phyloP scores from a whole-genome alignment of 1,284 basidiomycete species.

The Anthracocystis walkeri region DNA sequence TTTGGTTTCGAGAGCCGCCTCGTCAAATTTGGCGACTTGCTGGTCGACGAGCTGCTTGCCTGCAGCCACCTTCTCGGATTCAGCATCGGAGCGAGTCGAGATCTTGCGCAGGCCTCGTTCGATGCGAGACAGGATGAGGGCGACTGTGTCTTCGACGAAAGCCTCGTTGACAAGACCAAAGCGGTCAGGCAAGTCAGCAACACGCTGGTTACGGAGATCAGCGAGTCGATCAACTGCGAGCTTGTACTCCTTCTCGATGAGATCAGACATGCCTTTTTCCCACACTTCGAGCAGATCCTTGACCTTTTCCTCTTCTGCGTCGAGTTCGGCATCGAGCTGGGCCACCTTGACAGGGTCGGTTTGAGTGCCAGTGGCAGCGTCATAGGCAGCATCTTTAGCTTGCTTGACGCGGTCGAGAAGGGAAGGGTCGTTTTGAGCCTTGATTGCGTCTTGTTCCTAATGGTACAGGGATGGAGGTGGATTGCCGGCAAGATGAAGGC shows the following conservation, averaged over 20 bases:
- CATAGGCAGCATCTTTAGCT: conserved; percentile 45
- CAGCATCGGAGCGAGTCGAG: conserved; percentile 13
- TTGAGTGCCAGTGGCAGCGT: conserved; percentile 29
- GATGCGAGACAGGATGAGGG: conserved; percentile 49
- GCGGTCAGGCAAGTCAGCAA: conserved; percentile 57
- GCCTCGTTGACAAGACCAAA: conserved; percentile 58
- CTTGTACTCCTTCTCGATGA: conserved; percentile 59
- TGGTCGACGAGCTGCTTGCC: conserved; percentile 46
- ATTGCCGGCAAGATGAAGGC: not conserved
- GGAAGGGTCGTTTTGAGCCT: conserved; percentile 51
- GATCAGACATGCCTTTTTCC: conserved; percentile 53
- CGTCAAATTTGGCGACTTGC: conserved; percentile 50
- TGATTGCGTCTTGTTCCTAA: conserved; percentile 47
- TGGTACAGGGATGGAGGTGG: conserved; percentile 11
- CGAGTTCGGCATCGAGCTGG: conserved; percentile 59
- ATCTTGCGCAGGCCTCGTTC: conserved; percentile 56
- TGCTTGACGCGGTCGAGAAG: conserved; percentile 56
- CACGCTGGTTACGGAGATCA: conserved; percentile 48
- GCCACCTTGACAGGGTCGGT: conserved; percentile 52
- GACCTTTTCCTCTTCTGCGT: conserved; percentile 53
- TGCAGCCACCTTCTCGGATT: conserved; percentile 23
- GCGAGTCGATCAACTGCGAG: conserved; percentile 53
- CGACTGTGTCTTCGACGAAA: conserved; percentile 60
- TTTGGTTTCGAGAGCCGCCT: conserved; percentile 44
- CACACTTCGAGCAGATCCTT: conserved; percentile 60